A percentile compares a stretch with the other conserved stretches of the same genome.
Conservation (phyloP, 495 filamentous ascomycete species). For the Penicillium lagena region DNA sequence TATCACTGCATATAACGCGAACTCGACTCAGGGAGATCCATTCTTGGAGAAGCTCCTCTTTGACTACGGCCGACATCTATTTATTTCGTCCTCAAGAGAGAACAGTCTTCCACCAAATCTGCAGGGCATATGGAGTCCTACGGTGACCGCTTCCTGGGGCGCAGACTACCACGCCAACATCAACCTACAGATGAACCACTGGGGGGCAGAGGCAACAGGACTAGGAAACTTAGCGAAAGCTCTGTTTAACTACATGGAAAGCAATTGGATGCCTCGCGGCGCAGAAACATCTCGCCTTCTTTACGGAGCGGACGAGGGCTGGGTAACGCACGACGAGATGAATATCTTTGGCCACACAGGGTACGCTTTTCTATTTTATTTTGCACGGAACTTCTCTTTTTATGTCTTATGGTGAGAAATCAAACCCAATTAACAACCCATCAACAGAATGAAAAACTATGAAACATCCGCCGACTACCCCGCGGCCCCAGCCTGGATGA, state of each 20-base stretch:
- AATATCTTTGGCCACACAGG: constrained; percentile 47
- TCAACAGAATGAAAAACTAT: constrained; percentile 27
- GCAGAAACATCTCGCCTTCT: constrained; percentile 40
- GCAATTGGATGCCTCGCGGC: constrained; percentile 46
- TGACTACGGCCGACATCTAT: constrained; percentile 39
- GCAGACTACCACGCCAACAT: constrained; percentile 47
- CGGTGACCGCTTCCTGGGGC: constrained; percentile 30
- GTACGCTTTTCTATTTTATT: not conserved
- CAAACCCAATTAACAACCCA: no score
- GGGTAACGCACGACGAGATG: constrained; percentile 42
- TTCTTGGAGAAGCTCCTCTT: constrained; percentile 39
- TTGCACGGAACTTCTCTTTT: not conserved
- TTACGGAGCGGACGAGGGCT: constrained; percentile 35
- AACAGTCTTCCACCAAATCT: constrained; percentile 41
- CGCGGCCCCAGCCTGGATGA: constrained; percentile 41
- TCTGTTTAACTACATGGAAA: constrained; percentile 40
- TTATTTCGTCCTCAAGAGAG: constrained; percentile 31
- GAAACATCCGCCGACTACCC: constrained; percentile 38
- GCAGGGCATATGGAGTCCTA: constrained; percentile 37
- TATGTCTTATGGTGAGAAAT: no score
- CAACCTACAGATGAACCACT: constrained; percentile 49
- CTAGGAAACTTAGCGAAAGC: constrained; percentile 23
- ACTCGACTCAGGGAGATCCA: constrained; percentile 24
- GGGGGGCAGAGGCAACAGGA: constrained; percentile 32
- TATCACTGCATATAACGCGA: constrained; percentile 21